A percentile compares a stretch with the other conserved stretches of the same genome.
These are phyloP conservation scores for Tremella mesenterica DNA, from an alignment of 768 basidiomycete species.

Conservation along the genomic window DNA sequence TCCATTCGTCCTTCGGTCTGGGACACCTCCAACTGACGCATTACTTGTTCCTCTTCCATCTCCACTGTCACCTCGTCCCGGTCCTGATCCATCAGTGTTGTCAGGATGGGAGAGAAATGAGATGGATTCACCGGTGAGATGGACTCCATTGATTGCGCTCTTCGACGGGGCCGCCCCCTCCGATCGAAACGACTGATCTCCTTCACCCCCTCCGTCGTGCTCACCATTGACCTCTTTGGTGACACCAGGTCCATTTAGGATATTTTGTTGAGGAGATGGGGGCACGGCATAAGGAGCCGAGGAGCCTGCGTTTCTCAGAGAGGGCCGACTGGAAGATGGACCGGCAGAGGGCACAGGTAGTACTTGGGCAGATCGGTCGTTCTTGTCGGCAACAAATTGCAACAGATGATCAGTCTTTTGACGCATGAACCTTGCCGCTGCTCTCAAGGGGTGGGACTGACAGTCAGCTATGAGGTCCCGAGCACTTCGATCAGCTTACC, in stretches of 20 bases:
- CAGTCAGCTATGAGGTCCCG: background rate
- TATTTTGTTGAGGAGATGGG: background rate
- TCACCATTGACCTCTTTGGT: conserved; percentile 6
- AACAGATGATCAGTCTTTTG: conserved; percentile 77
- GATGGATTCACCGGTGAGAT: background rate
- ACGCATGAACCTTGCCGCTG: conserved; percentile 69
- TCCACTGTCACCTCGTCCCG: background rate
- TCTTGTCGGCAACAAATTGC: conserved; percentile 78
- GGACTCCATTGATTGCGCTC: background rate
- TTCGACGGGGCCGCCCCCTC: conserved; percentile 2
- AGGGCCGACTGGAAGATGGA: background rate
- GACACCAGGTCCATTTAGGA: too few species aligned
- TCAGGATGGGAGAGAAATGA: background rate
- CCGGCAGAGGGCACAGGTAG: conserved; percentile 10
- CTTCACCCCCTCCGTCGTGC: conserved; percentile 16
- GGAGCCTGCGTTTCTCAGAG: background rate
- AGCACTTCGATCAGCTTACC: conserved; percentile 50
- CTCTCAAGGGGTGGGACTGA: conserved; percentile 80
- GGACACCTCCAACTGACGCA: background rate
- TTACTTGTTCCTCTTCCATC: conserved; percentile 5
- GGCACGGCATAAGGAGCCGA: background rate
- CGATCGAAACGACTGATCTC: conserved; percentile 5
- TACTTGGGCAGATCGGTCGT: conserved; percentile 48
- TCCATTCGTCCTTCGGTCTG: background rate
- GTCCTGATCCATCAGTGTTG: background rate